Conservation (phyloP, 192 early-diverging fungal species). For the Umbelopsis sp. region DNA sequence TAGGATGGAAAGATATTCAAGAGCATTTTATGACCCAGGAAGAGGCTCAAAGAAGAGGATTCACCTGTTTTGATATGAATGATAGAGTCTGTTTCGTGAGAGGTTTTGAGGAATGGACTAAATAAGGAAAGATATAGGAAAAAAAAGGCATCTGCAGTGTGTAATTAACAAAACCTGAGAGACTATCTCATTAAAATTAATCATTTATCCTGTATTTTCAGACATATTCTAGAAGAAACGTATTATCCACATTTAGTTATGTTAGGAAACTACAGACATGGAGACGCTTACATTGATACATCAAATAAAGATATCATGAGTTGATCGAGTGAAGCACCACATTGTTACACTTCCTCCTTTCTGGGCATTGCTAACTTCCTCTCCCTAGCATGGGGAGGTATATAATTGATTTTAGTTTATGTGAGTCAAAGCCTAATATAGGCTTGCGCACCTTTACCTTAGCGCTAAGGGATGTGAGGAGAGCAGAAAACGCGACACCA, state of each 20-base stretch:
- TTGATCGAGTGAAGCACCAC: too few relatives aligned
- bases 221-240: too few relatives aligned
- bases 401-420: background rate
- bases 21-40: constrained; percentile 27
- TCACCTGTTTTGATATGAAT: constrained; percentile 29
- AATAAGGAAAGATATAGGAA: constrained; percentile 1
- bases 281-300: background rate
- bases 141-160: background rate
- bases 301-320: background rate
- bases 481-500: too few relatives aligned
- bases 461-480: background rate
- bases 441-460: background rate
- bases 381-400: background rate
- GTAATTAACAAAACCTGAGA: too few relatives aligned
- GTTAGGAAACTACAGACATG: too few relatives aligned
- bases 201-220: background rate
- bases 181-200: background rate
- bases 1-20: constrained; percentile 18
- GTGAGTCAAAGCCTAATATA: background rate
- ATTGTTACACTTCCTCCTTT: background rate
- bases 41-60: constrained; percentile 25
- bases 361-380: background rate
- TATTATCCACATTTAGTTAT: too few relatives aligned
- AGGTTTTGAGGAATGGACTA: constrained; percentile 35
- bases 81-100: constrained; percentile 41